Evolutionary conservation across 306 rosid species (phyloP).

Genomic region (Pyrus bretschneideri): DNA sequence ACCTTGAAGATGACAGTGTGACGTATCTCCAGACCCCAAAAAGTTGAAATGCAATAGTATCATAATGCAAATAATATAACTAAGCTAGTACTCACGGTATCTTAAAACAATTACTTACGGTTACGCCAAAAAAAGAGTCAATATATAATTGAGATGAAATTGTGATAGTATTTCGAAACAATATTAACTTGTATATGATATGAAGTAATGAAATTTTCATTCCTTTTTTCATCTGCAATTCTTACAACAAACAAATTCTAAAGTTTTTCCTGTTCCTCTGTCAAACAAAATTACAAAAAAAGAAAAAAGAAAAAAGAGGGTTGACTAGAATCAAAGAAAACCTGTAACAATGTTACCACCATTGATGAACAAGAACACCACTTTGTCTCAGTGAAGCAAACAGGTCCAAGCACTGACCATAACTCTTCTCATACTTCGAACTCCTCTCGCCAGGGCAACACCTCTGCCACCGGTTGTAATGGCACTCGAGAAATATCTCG

Average conservation of each 20-base stretch:
- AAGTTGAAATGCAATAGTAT: not conserved
- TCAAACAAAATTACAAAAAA: conserved; percentile 15
- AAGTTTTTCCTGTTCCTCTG: not conserved
- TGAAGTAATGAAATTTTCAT: conserved; percentile 28
- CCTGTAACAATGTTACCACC: conserved; percentile 52
- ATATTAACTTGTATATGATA: not conserved
- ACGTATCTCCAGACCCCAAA: too few relatives aligned
- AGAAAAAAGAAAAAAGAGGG: not conserved
- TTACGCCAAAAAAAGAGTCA: too few relatives aligned
- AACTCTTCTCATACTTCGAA: conserved; percentile 72
- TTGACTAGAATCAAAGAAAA: conserved; percentile 6
- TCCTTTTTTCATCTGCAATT: conserved; percentile 22
- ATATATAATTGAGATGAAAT: too few relatives aligned
- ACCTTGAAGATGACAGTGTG: too few relatives aligned
- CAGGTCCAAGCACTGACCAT: conserved; percentile 75
- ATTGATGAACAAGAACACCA: conserved; percentile 95
- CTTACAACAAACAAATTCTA: conserved; percentile 23
- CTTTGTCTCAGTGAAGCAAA: conserved; percentile 69
- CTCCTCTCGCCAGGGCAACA: conserved; percentile 94
- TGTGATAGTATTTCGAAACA: too few relatives aligned
- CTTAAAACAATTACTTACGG: too few relatives aligned
- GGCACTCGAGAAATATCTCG: conserved; percentile 93
- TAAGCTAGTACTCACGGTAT: too few relatives aligned
- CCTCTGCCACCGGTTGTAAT: conserved; percentile 96
- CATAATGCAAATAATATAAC: not conserved